phyloP scores from a whole-genome alignment of 2,329 filamentous ascomycete genomes.

The Chaetothyriales sp. region DNA sequence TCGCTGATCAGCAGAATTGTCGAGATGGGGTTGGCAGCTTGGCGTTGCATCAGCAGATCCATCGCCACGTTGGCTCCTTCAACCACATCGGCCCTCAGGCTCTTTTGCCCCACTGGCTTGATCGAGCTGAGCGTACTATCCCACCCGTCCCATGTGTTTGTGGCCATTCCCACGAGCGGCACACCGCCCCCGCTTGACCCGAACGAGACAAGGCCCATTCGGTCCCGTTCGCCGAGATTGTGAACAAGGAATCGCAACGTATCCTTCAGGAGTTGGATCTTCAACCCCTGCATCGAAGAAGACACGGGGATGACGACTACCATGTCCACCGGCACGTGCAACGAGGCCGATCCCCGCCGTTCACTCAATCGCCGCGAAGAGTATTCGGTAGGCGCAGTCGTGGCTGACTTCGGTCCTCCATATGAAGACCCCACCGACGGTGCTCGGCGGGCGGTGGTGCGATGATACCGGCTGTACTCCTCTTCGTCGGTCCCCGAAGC shows the following conservation, averaged over 20 bases:
- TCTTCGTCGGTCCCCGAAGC: slow-evolving; percentile 79
- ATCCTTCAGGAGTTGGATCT: slow-evolving; percentile 87
- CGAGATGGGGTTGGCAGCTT: slow-evolving; percentile 86
- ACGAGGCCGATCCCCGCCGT: slow-evolving; percentile 33
- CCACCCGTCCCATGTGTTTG: slow-evolving; percentile 89
- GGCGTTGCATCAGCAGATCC: slow-evolving; percentile 96
- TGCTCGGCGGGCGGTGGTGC: slow-evolving; percentile 49
- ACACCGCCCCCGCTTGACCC: slow-evolving; percentile 88
- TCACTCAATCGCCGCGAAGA: slow-evolving; percentile 48
- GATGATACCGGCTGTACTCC: slow-evolving; percentile 47
- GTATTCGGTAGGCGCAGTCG: slow-evolving; percentile 85
- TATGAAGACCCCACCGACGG: slow-evolving; percentile 75
- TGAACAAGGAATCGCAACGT: slow-evolving; percentile 83
- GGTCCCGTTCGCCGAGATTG: slow-evolving; percentile 78
- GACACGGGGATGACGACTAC: slow-evolving; percentile 95
- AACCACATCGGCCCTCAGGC: slow-evolving; percentile 86
- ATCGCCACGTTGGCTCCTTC: slow-evolving; percentile 96
- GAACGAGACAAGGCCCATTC: slow-evolving; percentile 95
- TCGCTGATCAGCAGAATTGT: slow-evolving; percentile 96
- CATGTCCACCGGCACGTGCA: slow-evolving; percentile 87
- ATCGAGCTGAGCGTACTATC: slow-evolving; percentile 72
- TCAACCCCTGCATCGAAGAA: slow-evolving; percentile 97
- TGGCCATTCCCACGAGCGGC: slow-evolving; percentile 94
- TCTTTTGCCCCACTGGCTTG: slow-evolving; percentile 90
- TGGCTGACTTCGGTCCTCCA: slow-evolving; percentile 67